These are phyloP conservation scores for Boechera stricta DNA, from an alignment of 345 rosid genomes.

Conservation along the genomic window DNA sequence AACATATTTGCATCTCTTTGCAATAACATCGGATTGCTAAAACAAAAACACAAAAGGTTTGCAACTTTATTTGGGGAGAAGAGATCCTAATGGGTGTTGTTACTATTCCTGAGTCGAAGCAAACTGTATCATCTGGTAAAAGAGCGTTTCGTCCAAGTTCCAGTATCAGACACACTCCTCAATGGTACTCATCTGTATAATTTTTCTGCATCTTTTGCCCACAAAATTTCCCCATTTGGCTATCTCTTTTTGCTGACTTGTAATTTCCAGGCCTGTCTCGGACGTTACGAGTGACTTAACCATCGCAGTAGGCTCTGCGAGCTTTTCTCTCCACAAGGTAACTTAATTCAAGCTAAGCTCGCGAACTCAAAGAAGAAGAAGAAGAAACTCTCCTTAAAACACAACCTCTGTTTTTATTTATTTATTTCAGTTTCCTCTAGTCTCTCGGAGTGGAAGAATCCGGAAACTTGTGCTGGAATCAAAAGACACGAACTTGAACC, in stretches of 20 bases:
- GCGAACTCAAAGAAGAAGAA: not conserved
- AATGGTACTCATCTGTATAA: constrained; percentile 57
- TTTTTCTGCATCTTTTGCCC: no score
- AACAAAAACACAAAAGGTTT: constrained; percentile 5
- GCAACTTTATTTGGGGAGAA: constrained; percentile 26
- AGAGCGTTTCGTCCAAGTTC: constrained; percentile 89
- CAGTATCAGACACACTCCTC: constrained; percentile 89
- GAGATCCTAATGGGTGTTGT: constrained; percentile 63
- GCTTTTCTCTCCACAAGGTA: constrained; percentile 94
- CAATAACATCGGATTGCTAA: constrained; percentile 35
- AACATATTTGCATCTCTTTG: constrained; percentile 39
- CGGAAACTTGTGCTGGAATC: constrained; percentile 70
- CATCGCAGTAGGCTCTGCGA: constrained; percentile 79
- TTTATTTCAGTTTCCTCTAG: constrained; percentile 75
- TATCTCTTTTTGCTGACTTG: not conserved
- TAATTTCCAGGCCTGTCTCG: constrained; percentile 85
- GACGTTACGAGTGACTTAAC: constrained; percentile 92
- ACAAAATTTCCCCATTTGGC: not conserved
- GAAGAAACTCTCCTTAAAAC: not conserved
- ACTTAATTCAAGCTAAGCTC: not conserved
- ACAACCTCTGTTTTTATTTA: not conserved
- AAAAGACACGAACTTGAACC: constrained; percentile 70
- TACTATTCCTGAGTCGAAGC: constrained; percentile 63
- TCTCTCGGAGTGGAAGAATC: constrained; percentile 87
- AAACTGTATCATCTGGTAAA: constrained; percentile 77